Evolutionary conservation across 169 alveolate species (phyloP), one percentile per base, ranked within the genome.

Genomic region (Plasmodium malariae): DNA sequence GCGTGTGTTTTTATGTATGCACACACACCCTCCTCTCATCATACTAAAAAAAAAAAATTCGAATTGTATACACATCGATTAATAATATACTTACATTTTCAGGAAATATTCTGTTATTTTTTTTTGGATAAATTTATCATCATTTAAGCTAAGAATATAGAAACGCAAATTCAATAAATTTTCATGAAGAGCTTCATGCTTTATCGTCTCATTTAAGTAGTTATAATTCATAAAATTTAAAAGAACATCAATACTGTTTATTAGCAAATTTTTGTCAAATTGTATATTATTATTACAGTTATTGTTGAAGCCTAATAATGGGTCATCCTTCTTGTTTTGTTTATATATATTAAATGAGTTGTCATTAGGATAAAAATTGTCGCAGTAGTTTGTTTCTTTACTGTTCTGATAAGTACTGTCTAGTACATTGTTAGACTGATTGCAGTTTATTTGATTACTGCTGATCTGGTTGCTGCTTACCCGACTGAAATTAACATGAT

Each of bases 91-190:
- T 19, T 78, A 78, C 78, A 78, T 78, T 78, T 78, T 78, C 19
- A 48, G 30, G 63, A 78, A 78, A 55, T 78, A 78, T 37, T 78
- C 89, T 34, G 89, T 78, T 45, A 78, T 78, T 55, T 78, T 78
- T 78, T 78, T 78, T 68, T 78, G 89, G 17, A 48, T 62, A 48
- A 78, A 62, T 55, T 78, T 78, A 28, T 49, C 89, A 32, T 32
- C 89, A 78, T 78, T 78, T 62, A 78, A 78, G 12, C 89, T 78
- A 1, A 78, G 54, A 57, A 78, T 78, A 24, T 78, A 68, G 37
- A 78, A 78, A 62, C 89, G 89, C 24, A 78, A 78, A 63, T 78
- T 78, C 11, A 78, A 36, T 54, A 78, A 63, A 36, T 78, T 78
- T 67, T 78, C 89, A 21, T 55, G 73, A 14, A 78, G 89, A 11